These are phyloP conservation scores for Globisporangium carolinianum DNA, from an alignment of 352 stramenopile genomes.

Conservation along the genomic window DNA sequence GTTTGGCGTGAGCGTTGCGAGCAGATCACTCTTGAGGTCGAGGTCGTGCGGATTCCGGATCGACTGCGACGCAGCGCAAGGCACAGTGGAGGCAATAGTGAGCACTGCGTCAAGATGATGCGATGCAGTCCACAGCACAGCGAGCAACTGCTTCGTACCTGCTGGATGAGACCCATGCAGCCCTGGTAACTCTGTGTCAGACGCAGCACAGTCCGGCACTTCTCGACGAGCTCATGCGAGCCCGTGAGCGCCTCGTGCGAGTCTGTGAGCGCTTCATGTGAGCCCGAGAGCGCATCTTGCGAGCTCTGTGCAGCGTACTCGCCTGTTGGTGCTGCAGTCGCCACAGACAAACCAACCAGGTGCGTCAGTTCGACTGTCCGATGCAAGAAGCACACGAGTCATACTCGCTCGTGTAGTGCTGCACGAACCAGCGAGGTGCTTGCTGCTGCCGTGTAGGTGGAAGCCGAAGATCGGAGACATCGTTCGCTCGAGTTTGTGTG, in stretches of 20 bases:
- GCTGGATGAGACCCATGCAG: slow-evolving; percentile 41
- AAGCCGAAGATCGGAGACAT: slow-evolving; percentile 19
- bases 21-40: slow-evolving; percentile 24
- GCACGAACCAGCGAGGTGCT: slow-evolving; percentile 29
- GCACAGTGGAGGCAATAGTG: neutral
- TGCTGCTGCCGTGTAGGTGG: slow-evolving; percentile 21
- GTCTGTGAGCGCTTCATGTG: slow-evolving; percentile 9
- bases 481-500: neutral
- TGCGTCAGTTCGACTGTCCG: neutral
- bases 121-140: too few species aligned
- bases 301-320: slow-evolving; percentile 15
- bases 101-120: neutral
- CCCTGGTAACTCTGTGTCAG: slow-evolving; percentile 37
- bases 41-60: slow-evolving; percentile 28
- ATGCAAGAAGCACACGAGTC: too few species aligned
- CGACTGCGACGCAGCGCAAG: slow-evolving; percentile 14
- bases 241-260: slow-evolving; percentile 35
- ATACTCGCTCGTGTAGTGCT: too few species aligned
- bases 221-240: slow-evolving; percentile 29
- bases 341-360: neutral
- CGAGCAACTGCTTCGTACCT: slow-evolving; percentile 5
- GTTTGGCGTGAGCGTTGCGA: slow-evolving; percentile 33
- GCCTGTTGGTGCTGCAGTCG: neutral
- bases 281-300: slow-evolving; percentile 4
- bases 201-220: slow-evolving; percentile 22